These are phyloP conservation scores for Actinidia chinensis DNA, from an alignment of 179 eudicot genomes.

Conservation along the genomic window DNA sequence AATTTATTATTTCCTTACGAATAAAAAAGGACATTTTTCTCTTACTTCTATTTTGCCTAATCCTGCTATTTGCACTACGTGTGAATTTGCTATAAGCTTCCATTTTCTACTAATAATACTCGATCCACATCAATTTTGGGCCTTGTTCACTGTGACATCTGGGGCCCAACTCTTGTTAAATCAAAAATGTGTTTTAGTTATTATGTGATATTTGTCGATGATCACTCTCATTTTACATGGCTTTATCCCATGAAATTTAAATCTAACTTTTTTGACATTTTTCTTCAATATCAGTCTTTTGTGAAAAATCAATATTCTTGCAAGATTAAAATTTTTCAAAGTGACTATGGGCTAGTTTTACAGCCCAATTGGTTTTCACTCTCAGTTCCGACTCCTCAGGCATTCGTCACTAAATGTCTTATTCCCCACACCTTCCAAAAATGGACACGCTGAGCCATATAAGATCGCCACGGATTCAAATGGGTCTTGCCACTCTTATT, in stretches of 20 bases:
- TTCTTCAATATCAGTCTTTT: background rate
- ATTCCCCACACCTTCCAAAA: too few species aligned
- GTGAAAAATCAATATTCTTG: background rate
- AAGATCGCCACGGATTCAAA: too few species aligned
- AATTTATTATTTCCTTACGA: background rate
- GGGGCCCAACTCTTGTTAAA: slow-evolving; percentile 2
- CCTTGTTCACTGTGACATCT: slow-evolving; percentile 1
- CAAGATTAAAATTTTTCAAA: slow-evolving; percentile 8
- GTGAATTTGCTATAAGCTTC: background rate
- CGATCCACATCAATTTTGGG: background rate
- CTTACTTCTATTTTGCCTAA: slow-evolving; percentile 10
- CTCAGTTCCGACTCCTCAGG: too few species aligned
- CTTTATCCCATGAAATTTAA: background rate
- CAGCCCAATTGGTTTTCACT: too few species aligned
- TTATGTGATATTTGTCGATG: slow-evolving; percentile 12
- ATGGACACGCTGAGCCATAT: too few species aligned
- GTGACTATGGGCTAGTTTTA: slow-evolving; percentile 1
- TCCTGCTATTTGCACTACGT: background rate
- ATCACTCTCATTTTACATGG: background rate
- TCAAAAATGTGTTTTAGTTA: background rate
- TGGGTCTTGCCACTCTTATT: too few species aligned
- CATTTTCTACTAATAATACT: background rate
- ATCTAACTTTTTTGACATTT: background rate
- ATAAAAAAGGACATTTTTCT: slow-evolving; percentile 11
- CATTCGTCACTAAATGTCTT: too few species aligned